Conservation (phyloP, 1,284 basidiomycete species). For the Gomphus sp. region DNA sequence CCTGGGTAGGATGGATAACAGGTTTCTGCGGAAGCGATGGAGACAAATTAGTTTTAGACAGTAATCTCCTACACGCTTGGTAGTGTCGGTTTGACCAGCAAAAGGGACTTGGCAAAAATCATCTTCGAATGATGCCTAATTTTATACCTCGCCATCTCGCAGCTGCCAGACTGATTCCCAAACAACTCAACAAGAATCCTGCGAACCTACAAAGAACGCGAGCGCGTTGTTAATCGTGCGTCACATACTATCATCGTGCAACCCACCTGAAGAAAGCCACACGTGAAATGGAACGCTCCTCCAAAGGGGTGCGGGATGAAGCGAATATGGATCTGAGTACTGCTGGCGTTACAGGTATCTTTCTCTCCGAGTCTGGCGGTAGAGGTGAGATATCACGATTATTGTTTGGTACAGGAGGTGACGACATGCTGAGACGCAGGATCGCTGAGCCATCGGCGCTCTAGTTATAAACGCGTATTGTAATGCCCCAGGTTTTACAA, state of each 20-base stretch:
- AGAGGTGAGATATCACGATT: not conserved
- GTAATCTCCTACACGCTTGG: not conserved
- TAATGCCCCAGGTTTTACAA: no score
- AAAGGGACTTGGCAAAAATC: not conserved
- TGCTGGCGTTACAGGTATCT: constrained; percentile 70
- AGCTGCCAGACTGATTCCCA: constrained; percentile 65
- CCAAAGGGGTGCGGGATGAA: constrained; percentile 65
- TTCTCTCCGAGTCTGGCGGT: not conserved
- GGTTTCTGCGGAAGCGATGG: not conserved
- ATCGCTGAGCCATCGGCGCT: not conserved
- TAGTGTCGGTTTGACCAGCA: not conserved
- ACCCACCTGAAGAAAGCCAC: constrained; percentile 73
- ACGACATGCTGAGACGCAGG: not conserved
- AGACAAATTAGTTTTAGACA: not conserved
- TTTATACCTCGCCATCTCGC: constrained; percentile 58
- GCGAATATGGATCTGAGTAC: constrained; percentile 73
- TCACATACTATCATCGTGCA: not conserved
- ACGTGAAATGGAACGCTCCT: constrained; percentile 72
- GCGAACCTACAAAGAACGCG: constrained; percentile 43
- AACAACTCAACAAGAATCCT: constrained; percentile 70
- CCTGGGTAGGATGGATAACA: constrained; percentile 16
- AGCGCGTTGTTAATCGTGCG: constrained; percentile 5
- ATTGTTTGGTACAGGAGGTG: not conserved
- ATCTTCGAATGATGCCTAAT: constrained; percentile 8
- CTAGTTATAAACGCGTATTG: not conserved